These are phyloP conservation scores for Hyphodiscus hymeniophilus DNA, from an alignment of 495 filamentous ascomycete genomes.

Conservation along the genomic window DNA sequence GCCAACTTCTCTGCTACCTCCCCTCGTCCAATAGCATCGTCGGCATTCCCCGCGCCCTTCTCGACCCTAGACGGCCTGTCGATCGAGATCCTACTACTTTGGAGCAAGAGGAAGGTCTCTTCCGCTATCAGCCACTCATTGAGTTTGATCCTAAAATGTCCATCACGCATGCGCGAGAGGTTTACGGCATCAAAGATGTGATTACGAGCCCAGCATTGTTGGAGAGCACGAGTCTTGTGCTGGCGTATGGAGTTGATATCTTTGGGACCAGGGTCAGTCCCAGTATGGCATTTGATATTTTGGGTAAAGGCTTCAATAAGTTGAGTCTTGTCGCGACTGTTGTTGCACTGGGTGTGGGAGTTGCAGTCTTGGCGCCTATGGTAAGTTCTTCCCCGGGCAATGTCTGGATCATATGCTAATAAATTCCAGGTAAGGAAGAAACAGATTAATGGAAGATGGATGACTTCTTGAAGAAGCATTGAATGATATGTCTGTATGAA, in stretches of 20 bases:
- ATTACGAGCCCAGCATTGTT: constrained; percentile 67
- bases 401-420: constrained; percentile 15
- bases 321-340: constrained; percentile 77
- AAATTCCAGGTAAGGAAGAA: constrained; percentile 47
- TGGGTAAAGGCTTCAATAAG: constrained; percentile 91
- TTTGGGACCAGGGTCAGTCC: constrained; percentile 81
- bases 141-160: constrained; percentile 79
- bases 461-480: too few relatives aligned
- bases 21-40: constrained; percentile 63
- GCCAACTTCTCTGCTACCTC: constrained; percentile 71
- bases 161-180: constrained; percentile 74
- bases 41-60: constrained; percentile 64
- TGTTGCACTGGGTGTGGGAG: constrained; percentile 63
- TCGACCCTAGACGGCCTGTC: constrained; percentile 85
- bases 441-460: constrained; percentile 44
- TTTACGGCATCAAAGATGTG: constrained; percentile 64
- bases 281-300: constrained; percentile 79
- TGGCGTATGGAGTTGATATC: constrained; percentile 83
- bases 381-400: constrained; percentile 50
- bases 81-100: constrained; percentile 71
- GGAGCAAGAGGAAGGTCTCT: constrained; percentile 78
- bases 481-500: constrained; percentile 7
- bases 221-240: constrained; percentile 89
- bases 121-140: constrained; percentile 64
- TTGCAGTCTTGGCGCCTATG: constrained; percentile 73